Evolutionary conservation across 75 land plant genomes (phyloP).

Genomic region (Picea sitchensis): DNA sequence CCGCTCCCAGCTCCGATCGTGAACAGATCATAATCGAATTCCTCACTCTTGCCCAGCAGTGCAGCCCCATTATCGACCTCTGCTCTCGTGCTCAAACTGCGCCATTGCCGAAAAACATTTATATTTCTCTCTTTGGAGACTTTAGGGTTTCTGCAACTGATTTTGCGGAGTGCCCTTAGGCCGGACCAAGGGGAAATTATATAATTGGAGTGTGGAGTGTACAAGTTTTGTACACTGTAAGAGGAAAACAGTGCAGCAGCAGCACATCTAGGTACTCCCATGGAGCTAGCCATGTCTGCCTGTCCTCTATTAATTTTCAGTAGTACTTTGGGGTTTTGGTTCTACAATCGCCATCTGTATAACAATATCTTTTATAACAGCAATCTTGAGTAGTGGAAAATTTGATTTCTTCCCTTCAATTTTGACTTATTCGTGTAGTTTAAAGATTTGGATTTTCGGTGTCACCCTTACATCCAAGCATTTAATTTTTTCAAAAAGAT

Average conservation of each 20-base stretch:
- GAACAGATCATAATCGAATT: constrained; percentile 87
- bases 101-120: not conserved
- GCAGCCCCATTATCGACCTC: constrained; percentile 24
- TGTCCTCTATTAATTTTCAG: no score
- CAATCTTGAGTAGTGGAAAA: no score
- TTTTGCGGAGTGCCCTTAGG: not conserved
- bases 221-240: not conserved
- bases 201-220: not conserved
- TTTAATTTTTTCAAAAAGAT: no score
- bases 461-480: no score
- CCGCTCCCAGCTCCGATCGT: constrained; percentile 98
- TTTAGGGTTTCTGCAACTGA: not conserved
- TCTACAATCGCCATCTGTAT: no score
- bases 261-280: constrained; percentile 10
- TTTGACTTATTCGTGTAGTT: no score
- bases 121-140: not conserved
- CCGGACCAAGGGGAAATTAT: not conserved
- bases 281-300: constrained; percentile 12
- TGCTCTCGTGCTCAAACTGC: constrained; percentile 1
- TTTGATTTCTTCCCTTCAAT: no score
- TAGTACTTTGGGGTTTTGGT: no score
- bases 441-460: no score
- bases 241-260: constrained; percentile 5
- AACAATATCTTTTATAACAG: no score
- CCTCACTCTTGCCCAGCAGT: not conserved